phyloP scores from a whole-genome alignment of 306 rosid genomes.

The Sicyos baderoa region DNA sequence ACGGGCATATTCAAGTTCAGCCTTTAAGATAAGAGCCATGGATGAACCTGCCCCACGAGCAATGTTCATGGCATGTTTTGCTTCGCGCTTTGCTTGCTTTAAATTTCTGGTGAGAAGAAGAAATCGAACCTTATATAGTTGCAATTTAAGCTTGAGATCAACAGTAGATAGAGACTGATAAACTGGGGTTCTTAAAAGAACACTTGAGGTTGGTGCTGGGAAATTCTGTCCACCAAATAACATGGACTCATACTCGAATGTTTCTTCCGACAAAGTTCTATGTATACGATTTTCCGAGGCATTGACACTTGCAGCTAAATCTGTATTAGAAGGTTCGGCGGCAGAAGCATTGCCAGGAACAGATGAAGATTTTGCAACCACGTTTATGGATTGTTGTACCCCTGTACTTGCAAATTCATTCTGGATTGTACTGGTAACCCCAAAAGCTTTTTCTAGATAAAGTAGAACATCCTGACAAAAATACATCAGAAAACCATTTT shows the following conservation, averaged over 20 bases:
- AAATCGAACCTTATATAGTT: slow-evolving; percentile 80
- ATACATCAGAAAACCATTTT: slow-evolving; percentile 24
- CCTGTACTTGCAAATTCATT: slow-evolving; percentile 49
- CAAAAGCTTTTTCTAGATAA: slow-evolving; percentile 77
- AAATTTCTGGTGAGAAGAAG: slow-evolving; percentile 78
- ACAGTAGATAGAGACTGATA: slow-evolving; percentile 57
- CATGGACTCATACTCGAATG: slow-evolving; percentile 66
- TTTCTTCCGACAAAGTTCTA: slow-evolving; percentile 68
- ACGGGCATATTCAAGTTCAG: slow-evolving; percentile 92
- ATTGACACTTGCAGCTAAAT: slow-evolving; percentile 50
- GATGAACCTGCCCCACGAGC: slow-evolving; percentile 83
- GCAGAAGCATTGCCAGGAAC: slow-evolving; percentile 43
- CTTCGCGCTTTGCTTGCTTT: slow-evolving; percentile 93
- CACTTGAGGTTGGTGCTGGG: slow-evolving; percentile 52
- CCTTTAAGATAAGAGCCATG: slow-evolving; percentile 89
- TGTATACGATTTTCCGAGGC: slow-evolving; percentile 57
- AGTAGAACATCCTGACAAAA: slow-evolving; percentile 69
- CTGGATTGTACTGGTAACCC: slow-evolving; percentile 57
- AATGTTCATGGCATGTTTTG: slow-evolving; percentile 86
- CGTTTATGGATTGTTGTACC: slow-evolving; percentile 52
- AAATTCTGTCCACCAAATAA: slow-evolving; percentile 52
- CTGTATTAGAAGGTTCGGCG: slow-evolving; percentile 57
- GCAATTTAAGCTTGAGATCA: slow-evolving; percentile 84
- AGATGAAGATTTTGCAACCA: slow-evolving; percentile 53
- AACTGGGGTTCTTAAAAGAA: slow-evolving; percentile 50